Conservation (phyloP, 2,329 filamentous ascomycete species). For the Colletotrichum sansevieriae region DNA sequence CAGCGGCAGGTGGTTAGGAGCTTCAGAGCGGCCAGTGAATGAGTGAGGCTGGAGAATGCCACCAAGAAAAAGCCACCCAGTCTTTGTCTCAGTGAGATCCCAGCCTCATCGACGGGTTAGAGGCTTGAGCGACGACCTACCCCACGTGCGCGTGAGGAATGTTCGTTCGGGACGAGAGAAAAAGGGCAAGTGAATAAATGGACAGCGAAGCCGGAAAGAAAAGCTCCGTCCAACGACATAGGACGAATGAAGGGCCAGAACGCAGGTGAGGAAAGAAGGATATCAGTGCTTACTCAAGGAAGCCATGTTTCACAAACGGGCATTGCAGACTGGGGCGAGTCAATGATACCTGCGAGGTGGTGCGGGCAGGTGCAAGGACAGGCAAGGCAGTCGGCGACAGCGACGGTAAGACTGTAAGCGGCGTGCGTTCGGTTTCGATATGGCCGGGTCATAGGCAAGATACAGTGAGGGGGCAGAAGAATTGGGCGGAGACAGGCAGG, state of each 20-base stretch:
- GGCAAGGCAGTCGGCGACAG: slow-evolving; percentile 21
- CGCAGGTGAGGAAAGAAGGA: background rate
- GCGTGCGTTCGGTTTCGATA: slow-evolving; percentile 35
- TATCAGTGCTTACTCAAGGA: slow-evolving; percentile 38
- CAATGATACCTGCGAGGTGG: slow-evolving; percentile 32
- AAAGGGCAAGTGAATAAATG: background rate
- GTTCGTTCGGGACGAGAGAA: background rate
- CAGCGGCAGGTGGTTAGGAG: slow-evolving; percentile 10
- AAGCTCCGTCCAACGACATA: slow-evolving; percentile 6
- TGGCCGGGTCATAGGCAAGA: slow-evolving; percentile 23
- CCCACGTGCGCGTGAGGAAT: slow-evolving; percentile 30
- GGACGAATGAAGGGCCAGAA: slow-evolving; percentile 13
- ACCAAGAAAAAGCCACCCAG: slow-evolving; percentile 24
- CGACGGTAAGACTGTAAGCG: slow-evolving; percentile 19
- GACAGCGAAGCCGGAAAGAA: slow-evolving; percentile 23
- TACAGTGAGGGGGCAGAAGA: slow-evolving; percentile 6
- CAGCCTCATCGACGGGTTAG: slow-evolving; percentile 25
- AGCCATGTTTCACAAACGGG: slow-evolving; percentile 39
- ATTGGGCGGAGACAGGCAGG: slow-evolving; percentile 14
- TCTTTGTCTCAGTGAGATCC: slow-evolving; percentile 34
- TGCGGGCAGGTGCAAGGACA: slow-evolving; percentile 30
- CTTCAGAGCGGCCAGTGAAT: slow-evolving; percentile 8
- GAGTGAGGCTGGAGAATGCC: slow-evolving; percentile 28
- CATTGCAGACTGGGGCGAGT: slow-evolving; percentile 30
- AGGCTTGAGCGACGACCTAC: slow-evolving; percentile 19